Base-by-base conservation (phyloP, 306 rosid genomes). In the Geum urbanum region DNA sequence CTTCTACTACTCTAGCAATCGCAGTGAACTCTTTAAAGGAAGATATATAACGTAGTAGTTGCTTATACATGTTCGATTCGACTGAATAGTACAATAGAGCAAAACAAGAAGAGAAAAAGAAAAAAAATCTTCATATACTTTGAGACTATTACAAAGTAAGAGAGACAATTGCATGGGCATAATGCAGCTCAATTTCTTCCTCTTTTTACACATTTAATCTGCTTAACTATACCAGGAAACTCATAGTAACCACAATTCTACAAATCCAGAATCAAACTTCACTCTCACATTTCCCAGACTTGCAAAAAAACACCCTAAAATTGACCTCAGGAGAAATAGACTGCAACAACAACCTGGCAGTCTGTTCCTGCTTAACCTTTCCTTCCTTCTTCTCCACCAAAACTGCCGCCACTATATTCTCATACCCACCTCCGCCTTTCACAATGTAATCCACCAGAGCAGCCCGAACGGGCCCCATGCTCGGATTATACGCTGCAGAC, bases 401-500 rank as follows among this genome's bases (percentile, higher is more conserved):
- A 15, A 83, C 92, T 0, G 87, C 96, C 0, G 62, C 83, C 13
- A 81, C 88, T 1, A 94, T 91, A 11, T 22, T 51, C 20, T 81
- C 84, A 57, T 87, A 94, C 11, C 73, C 85, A 4, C 75, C 85
- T 0, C 89, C 90, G 0, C 80, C 96, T 24, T 71, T 61, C 19
- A 84, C 85, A 1, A 94, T 84, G 67, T 73, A 94, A 3, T 91
- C 91, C 58, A 94, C 83, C 77, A 94, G 11, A 0, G 98, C 98
- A 9, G 95, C 86, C 80, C 86, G 88, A 6, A 83, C 84, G 0
- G 98, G 98, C 1, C 98, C 96, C 63, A 94, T 18, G 72, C 98
- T 94, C 2, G 98, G 98, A 51, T 94, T 94, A 67, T 84, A 90
- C 8, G 98, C 98, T 9, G 97, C 96, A 0, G 98, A 94, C 67